Percentiles rank a stretch among this genome's conserved stretches.
Evolutionary conservation across 1,284 basidiomycete genomes (phyloP).

Genomic region (Naganishia sp.): DNA sequence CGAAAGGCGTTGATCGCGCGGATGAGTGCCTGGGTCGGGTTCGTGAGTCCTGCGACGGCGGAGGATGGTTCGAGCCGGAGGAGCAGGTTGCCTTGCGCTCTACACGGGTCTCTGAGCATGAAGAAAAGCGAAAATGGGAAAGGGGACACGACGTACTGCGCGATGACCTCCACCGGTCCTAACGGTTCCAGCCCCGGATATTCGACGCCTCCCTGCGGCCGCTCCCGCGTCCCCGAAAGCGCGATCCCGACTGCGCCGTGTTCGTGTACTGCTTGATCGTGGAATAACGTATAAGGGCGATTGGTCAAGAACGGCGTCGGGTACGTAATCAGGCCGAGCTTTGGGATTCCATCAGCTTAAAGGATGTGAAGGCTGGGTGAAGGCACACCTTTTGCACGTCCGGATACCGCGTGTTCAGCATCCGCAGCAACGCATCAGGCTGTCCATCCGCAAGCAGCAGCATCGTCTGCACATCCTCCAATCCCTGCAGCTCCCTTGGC

Average conservation of each 20-base stretch:
- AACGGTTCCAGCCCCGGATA: slow-evolving; percentile 63
- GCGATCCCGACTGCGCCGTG: slow-evolving; percentile 75
- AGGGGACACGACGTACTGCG: slow-evolving; percentile 55
- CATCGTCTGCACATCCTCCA: slow-evolving; percentile 51
- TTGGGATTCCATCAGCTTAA: neutral
- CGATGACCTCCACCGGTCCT: slow-evolving; percentile 61
- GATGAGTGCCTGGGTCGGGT: slow-evolving; percentile 71
- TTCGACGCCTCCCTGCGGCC: slow-evolving; percentile 49
- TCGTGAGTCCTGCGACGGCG: slow-evolving; percentile 45
- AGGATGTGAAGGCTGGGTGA: neutral
- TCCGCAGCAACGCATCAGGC: slow-evolving; percentile 63
- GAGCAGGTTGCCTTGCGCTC: slow-evolving; percentile 77
- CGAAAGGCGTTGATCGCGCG: slow-evolving; percentile 58
- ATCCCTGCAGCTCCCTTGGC: neutral
- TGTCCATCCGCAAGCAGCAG: slow-evolving; percentile 66
- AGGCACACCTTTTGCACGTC: slow-evolving; percentile 60
- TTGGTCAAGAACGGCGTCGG: slow-evolving; percentile 85
- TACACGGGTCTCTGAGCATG: slow-evolving; percentile 44
- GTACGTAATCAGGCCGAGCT: slow-evolving; percentile 72
- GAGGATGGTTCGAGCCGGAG: slow-evolving; percentile 56
- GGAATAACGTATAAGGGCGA: slow-evolving; percentile 71
- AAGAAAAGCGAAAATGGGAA: neutral
- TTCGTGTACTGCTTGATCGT: slow-evolving; percentile 56
- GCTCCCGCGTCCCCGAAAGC: slow-evolving; percentile 49
- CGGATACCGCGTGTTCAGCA: slow-evolving; percentile 58